phyloP scores from a whole-genome alignment of 2,329 filamentous ascomycete genomes.

The Fusarium incarnatum region DNA sequence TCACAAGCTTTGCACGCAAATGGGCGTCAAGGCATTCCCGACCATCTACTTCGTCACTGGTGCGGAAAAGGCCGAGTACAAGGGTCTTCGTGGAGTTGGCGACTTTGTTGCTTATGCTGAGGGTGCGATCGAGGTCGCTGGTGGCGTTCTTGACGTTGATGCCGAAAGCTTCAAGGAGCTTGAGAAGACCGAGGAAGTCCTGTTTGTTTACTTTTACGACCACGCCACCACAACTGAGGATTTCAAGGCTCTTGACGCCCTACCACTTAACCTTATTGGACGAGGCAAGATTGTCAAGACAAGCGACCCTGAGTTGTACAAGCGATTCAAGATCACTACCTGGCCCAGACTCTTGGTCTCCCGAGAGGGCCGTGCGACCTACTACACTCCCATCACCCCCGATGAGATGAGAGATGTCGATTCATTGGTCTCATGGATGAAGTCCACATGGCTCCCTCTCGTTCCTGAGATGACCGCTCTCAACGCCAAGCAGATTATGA shows the following conservation, averaged over 20 bases:
- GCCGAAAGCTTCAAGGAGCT: constrained; percentile 80
- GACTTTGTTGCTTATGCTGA: constrained; percentile 90
- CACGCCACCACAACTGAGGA: constrained; percentile 94
- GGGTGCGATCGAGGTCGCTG: constrained; percentile 82
- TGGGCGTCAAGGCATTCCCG: constrained; percentile 81
- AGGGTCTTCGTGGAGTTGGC: constrained; percentile 89
- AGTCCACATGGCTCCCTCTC: constrained; percentile 93
- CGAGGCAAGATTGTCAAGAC: constrained; percentile 95
- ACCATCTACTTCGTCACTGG: constrained; percentile 94
- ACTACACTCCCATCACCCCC: constrained; percentile 88
- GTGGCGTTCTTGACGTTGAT: constrained; percentile 84
- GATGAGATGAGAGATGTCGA: constrained; percentile 91
- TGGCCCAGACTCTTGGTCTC: constrained; percentile 95
- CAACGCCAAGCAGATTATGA: constrained; percentile 95
- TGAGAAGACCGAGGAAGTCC: constrained; percentile 93
- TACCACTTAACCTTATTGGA: constrained; percentile 89
- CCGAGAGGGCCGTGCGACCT: constrained; percentile 87
- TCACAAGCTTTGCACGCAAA: constrained; percentile 90
- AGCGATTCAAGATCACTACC: constrained; percentile 93
- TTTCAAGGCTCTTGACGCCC: constrained; percentile 85
- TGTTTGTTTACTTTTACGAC: constrained; percentile 98
- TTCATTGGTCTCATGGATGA: constrained; percentile 89
- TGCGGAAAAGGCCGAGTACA: constrained; percentile 91
- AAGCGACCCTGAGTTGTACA: constrained; percentile 77
- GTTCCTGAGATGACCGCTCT: constrained; percentile 92